Conservation (phyloP, 2,329 filamentous ascomycete species). For the Monilinia polystroma region DNA sequence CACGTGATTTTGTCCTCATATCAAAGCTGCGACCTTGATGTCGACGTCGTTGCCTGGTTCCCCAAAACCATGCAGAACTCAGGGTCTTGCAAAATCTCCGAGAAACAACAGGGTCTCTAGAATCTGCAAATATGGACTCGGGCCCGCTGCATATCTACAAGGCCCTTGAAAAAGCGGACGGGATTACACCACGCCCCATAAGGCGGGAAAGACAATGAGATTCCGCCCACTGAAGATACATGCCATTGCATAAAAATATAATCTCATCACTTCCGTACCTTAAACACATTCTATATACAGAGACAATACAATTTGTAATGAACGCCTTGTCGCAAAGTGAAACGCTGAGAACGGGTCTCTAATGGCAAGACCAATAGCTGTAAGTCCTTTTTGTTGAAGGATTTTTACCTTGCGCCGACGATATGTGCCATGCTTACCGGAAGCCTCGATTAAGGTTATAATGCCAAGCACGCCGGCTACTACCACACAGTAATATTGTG, state of each 20-base stretch:
- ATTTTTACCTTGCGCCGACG: background rate
- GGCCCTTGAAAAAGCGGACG: slow-evolving; percentile 1
- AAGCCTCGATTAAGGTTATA: background rate
- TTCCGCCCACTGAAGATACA: slow-evolving; percentile 1
- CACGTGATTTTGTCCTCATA: background rate
- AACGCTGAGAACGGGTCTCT: background rate
- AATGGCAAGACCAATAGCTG: background rate
- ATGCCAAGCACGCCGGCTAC: slow-evolving; percentile 2
- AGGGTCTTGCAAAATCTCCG: background rate
- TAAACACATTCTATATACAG: background rate
- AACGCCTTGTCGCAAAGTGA: background rate
- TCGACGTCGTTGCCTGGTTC: slow-evolving; percentile 4
- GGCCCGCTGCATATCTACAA: slow-evolving; percentile 16
- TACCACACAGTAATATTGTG: background rate
- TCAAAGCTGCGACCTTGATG: background rate
- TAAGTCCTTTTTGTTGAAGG: background rate
- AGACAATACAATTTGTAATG: background rate
- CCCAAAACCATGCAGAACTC: slow-evolving; percentile 14
- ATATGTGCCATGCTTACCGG: background rate
- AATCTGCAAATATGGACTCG: slow-evolving; percentile 7
- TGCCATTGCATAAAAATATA: background rate
- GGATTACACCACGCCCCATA: slow-evolving; percentile 9
- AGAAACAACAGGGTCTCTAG: background rate
- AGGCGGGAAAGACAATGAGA: background rate
- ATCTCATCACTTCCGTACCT: background rate